Percentiles rank a stretch among this genome's conserved stretches.
Conservation (phyloP, 257 asterid species). For the Cruciata laevipes region DNA sequence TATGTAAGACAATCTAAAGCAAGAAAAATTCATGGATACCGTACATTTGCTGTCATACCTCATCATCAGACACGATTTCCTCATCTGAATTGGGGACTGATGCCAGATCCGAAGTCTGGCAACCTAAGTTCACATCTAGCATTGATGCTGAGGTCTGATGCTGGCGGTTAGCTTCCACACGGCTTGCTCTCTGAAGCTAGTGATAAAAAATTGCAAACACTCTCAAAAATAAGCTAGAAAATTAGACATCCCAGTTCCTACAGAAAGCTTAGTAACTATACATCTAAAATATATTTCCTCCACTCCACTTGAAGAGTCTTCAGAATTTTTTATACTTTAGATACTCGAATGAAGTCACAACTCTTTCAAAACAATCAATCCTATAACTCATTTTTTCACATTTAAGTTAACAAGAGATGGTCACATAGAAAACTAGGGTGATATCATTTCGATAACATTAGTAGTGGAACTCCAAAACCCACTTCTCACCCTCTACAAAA, state of each 20-base stretch:
- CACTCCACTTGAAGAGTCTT: background rate
- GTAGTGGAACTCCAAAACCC: background rate
- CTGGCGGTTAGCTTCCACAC: conserved; percentile 24
- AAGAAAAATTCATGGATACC: background rate
- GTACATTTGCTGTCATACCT: conserved; percentile 32
- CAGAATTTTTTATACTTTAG: background rate
- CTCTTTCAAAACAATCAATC: background rate
- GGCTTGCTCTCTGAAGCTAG: conserved; percentile 33
- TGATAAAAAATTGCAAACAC: conserved; percentile 28
- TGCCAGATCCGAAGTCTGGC: conserved; percentile 20
- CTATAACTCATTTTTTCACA: background rate
- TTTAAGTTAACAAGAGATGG: background rate
- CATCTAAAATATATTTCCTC: background rate
- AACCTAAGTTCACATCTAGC: conserved; percentile 24
- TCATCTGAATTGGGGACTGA: conserved; percentile 38
- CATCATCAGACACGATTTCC: conserved; percentile 46
- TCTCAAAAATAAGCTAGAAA: conserved; percentile 22
- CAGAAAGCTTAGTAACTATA: background rate
- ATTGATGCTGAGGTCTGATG: conserved; percentile 22
- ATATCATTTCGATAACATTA: background rate
- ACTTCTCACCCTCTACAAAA: background rate
- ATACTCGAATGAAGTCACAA: too few relatives aligned
- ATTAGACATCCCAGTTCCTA: conserved; percentile 2
- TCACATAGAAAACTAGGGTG: background rate
- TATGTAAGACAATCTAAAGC: background rate